phyloP scores from a whole-genome alignment of 1,284 basidiomycete species.

The Rhodotorula sp. region DNA sequence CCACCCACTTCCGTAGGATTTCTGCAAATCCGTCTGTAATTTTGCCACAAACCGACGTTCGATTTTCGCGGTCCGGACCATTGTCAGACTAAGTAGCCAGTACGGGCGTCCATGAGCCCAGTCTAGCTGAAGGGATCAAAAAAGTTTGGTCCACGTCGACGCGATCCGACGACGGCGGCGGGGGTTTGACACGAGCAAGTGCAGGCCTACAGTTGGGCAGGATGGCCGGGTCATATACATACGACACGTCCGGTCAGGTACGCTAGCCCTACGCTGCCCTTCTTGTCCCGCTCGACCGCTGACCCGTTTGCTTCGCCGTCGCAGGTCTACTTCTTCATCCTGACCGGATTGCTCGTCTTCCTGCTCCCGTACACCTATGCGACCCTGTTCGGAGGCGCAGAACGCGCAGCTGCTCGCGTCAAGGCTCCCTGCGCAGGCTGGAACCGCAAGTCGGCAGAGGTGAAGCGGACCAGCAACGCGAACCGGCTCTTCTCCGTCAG shows the following conservation, averaged over 20 bases:
- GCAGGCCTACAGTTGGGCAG: background rate
- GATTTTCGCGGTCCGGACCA: too few relatives aligned
- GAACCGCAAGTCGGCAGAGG: slow-evolving; percentile 41
- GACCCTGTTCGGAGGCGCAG: slow-evolving; percentile 31
- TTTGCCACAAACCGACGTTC: too few relatives aligned
- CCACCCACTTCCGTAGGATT: too few relatives aligned
- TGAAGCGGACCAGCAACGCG: slow-evolving; percentile 13
- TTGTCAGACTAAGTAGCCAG: too few relatives aligned
- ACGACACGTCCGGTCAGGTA: slow-evolving; percentile 36
- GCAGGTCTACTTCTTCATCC: slow-evolving; percentile 44
- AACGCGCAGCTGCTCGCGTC: slow-evolving; percentile 27
- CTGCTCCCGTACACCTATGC: slow-evolving; percentile 43
- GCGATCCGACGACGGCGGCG: too few relatives aligned
- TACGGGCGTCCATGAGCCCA: too few relatives aligned
- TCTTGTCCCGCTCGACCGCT: background rate
- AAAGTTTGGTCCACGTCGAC: background rate
- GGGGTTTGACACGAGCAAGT: too few relatives aligned
- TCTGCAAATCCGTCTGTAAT: too few relatives aligned
- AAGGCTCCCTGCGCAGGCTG: slow-evolving; percentile 41
- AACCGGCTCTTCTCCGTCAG: slow-evolving; percentile 18
- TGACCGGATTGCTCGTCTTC: slow-evolving; percentile 43
- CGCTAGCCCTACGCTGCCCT: background rate
- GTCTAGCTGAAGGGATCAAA: too few relatives aligned
- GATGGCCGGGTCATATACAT: slow-evolving; percentile 39
- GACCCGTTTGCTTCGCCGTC: background rate